Evolutionary conservation across 805 yeast species (phyloP).

Genomic region (Teunomyces gatunensis): DNA sequence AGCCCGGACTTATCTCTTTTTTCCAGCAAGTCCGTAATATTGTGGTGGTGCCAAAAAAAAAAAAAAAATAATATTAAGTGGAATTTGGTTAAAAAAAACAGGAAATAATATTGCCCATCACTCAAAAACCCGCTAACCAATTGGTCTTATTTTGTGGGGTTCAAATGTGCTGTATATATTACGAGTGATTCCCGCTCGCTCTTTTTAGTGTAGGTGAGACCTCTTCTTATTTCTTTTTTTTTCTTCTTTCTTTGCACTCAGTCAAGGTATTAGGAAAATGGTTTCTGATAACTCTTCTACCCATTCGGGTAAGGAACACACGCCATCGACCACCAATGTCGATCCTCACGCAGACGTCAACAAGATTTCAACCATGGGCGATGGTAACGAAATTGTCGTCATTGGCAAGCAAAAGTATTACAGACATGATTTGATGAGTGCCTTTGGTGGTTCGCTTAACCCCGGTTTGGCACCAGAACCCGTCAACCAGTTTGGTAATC

Average conservation of each 20-base stretch:
- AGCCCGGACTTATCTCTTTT: neutral
- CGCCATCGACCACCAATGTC: neutral
- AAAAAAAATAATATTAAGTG: neutral
- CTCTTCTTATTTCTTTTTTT: neutral
- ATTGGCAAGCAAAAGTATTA: constrained; percentile 30
- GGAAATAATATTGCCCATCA: neutral
- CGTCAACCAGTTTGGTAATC: constrained; percentile 45
- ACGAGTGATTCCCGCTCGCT: neutral
- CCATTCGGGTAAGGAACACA: constrained; percentile 1
- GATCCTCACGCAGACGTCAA: neutral
- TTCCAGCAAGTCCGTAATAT: neutral
- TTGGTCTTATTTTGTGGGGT: constrained; percentile 2
- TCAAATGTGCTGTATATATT: neutral
- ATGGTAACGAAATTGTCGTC: constrained; percentile 28
- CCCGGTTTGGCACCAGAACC: constrained; percentile 22
- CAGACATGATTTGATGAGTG: constrained; percentile 32
- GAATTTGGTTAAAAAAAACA: neutral
- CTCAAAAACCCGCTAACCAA: neutral
- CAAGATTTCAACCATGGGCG: constrained; percentile 18
- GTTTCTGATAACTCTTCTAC: constrained; percentile 1
- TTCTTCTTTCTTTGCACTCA: neutral
- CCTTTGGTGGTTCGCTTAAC: constrained; percentile 26
- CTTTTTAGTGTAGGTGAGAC: neutral
- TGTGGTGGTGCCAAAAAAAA: neutral
- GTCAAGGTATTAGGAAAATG: neutral